Evolutionary conservation across 495 filamentous ascomycete species (phyloP), one percentile per base, ranked within the genome.

Genomic region (Trichoderma asperelloides): DNA sequence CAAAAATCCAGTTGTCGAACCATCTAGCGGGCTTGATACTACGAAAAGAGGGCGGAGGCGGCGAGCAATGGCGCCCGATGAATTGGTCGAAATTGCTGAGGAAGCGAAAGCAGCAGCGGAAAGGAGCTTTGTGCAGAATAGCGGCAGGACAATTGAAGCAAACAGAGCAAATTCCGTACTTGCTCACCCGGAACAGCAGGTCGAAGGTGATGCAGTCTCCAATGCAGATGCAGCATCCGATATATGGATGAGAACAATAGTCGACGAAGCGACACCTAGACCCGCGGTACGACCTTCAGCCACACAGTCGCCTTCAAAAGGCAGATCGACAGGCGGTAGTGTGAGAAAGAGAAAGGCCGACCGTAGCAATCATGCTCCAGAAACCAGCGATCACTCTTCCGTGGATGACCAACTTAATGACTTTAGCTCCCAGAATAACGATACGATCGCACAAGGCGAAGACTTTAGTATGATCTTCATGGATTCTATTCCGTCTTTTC

Each of bases 381-480:
- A 60, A 60, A 13, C 55, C 6, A 60, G 55, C 55, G 55, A 60
- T 30, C 55, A 60, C n/a, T 60, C 55, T 7, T 21, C 55, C 11
- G 55, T 30, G 27, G 55, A 60, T 25, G 55, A 60, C 3, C 55
- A 60, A 25, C 18, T 12, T 9, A 28, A 60, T 30, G 55, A 60
- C 16, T 60, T 28, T 30, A 60, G 55, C 25, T 60, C 55, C 28
- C 60, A 66, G 2, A 69, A 57, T 15, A 76, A 80, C 47, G 78
- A 83, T 51, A 82, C 80, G 0, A 69, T 81, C 39, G 71, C 77
- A 64, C 73, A 80, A 9, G 75, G 74, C 6, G 81, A 81, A 33
- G 80, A 81, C 25, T 83, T 83, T 68, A 83, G 78, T 63, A 81
- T 81, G 79, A 82, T 83, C 47, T 77, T 76, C 40, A 67, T 82